phyloP scores from a whole-genome alignment of 257 asterid genomes.

The Solanum chmielewskii region DNA sequence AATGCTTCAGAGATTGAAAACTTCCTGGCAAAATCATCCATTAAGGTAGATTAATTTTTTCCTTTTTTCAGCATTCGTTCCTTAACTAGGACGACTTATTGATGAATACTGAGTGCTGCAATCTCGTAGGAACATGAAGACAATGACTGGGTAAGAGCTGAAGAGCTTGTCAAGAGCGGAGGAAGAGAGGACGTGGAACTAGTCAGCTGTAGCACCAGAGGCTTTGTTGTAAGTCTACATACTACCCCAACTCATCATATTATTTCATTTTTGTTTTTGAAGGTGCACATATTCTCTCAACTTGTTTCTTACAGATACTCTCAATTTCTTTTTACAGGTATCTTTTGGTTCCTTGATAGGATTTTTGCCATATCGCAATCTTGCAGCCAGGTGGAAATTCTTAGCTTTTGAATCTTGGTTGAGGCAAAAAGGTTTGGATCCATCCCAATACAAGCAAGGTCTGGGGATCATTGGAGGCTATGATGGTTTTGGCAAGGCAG shows the following conservation, averaged over 20 bases:
- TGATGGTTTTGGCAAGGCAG: slow-evolving; percentile 35
- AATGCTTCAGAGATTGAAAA: slow-evolving; percentile 42
- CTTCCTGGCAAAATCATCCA: slow-evolving; percentile 32
- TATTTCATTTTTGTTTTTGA: neutral
- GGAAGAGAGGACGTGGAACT: slow-evolving; percentile 72
- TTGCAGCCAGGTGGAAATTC: slow-evolving; percentile 87
- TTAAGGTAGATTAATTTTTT: slow-evolving; percentile 35
- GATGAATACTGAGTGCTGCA: slow-evolving; percentile 16
- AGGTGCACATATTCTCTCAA: neutral
- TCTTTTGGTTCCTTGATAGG: slow-evolving; percentile 88
- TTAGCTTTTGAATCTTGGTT: slow-evolving; percentile 93
- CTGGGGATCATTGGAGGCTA: slow-evolving; percentile 63
- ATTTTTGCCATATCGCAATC: slow-evolving; percentile 87
- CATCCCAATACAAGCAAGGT: slow-evolving; percentile 66
- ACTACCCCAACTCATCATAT: neutral
- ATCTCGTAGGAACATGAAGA: slow-evolving; percentile 57
- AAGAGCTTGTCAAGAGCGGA: slow-evolving; percentile 49
- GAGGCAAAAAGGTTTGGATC: slow-evolving; percentile 79
- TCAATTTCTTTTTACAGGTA: slow-evolving; percentile 32
- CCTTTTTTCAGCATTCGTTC: neutral
- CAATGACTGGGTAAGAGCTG: slow-evolving; percentile 74
- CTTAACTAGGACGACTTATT: neutral
- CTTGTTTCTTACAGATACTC: neutral
- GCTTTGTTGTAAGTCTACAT: slow-evolving; percentile 69
- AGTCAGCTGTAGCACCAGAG: slow-evolving; percentile 70